Evolutionary conservation across 306 rosid species (phyloP).

Genomic region (Lupinus albus): DNA sequence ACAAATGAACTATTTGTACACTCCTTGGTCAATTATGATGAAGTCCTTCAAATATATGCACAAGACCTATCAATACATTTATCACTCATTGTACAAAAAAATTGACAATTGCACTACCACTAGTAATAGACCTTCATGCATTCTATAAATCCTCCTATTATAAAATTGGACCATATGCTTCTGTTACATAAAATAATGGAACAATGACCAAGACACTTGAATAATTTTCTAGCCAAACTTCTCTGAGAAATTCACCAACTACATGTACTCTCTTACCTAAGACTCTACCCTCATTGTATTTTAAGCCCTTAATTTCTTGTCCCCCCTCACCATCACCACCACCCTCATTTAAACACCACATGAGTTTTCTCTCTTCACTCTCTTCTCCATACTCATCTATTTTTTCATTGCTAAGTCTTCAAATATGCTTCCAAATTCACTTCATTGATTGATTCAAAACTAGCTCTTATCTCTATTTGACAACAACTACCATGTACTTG

Average conservation of each 20-base stretch:
- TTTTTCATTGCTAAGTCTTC: constrained; percentile 31
- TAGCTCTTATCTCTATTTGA: neutral
- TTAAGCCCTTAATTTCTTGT: constrained; percentile 38
- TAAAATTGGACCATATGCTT: constrained; percentile 48
- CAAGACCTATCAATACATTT: constrained; percentile 10
- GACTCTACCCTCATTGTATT: constrained; percentile 45
- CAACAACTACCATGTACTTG: constrained; percentile 19
- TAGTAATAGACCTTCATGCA: constrained; percentile 41
- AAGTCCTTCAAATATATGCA: constrained; percentile 1
- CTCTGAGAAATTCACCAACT: constrained; percentile 53
- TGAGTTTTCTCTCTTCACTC: constrained; percentile 43
- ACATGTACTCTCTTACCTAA: constrained; percentile 44
- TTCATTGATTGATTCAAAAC: constrained; percentile 29
- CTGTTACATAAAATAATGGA: constrained; percentile 32
- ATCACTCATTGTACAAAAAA: constrained; percentile 11
- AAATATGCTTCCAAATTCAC: neutral
- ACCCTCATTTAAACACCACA: constrained; percentile 51
- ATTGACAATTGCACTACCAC: constrained; percentile 23
- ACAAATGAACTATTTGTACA: constrained; percentile 33
- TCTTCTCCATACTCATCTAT: constrained; percentile 35
- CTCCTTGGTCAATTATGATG: constrained; percentile 13
- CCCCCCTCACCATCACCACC: constrained; percentile 39
- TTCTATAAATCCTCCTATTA: constrained; percentile 35
- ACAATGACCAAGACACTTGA: constrained; percentile 53
- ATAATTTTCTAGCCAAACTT: constrained; percentile 57